Evolutionary conservation across 2,329 filamentous ascomycete genomes (phyloP).

Genomic region (Nannizzia gypsea): DNA sequence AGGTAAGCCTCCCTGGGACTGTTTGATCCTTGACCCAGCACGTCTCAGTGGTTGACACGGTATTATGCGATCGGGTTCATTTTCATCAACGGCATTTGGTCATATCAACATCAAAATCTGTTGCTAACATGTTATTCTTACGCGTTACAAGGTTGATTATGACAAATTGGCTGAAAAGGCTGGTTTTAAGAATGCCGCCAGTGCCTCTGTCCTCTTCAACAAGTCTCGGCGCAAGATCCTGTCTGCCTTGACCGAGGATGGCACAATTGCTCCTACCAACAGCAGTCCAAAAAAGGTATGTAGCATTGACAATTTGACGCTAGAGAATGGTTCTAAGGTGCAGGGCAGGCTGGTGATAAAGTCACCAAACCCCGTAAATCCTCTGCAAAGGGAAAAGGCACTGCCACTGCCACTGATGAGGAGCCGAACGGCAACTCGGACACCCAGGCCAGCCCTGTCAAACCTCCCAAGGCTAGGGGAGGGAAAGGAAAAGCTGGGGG

Average conservation of each 20-base stretch:
- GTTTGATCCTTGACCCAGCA: not conserved
- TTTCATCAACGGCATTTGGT: not conserved
- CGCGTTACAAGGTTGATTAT: slow-evolving; percentile 27
- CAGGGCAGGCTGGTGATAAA: slow-evolving; percentile 10
- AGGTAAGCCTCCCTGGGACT: slow-evolving; percentile 12
- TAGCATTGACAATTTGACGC: not conserved
- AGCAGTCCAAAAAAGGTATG: slow-evolving; percentile 8
- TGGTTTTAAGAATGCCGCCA: slow-evolving; percentile 26
- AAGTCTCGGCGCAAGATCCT: slow-evolving; percentile 29
- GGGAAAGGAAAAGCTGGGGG: not conserved
- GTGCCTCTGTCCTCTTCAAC: slow-evolving; percentile 27
- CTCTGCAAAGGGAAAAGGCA: slow-evolving; percentile 10
- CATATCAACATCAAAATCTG: not conserved
- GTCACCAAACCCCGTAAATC: slow-evolving; percentile 13
- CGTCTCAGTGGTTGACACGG: not conserved
- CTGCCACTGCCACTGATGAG: not conserved
- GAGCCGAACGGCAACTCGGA: not conserved
- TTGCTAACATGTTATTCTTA: not conserved
- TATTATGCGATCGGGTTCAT: not conserved
- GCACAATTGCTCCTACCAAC: not conserved
- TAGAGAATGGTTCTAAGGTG: not conserved
- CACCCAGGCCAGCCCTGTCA: not conserved
- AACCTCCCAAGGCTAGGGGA: not conserved
- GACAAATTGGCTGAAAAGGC: slow-evolving; percentile 25
- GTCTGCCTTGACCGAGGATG: slow-evolving; percentile 5